Percentiles rank a stretch among this genome's conserved stretches.
Evolutionary conservation across 2,329 filamentous ascomycete genomes (phyloP).

Genomic region (Phialocephala sp.): DNA sequence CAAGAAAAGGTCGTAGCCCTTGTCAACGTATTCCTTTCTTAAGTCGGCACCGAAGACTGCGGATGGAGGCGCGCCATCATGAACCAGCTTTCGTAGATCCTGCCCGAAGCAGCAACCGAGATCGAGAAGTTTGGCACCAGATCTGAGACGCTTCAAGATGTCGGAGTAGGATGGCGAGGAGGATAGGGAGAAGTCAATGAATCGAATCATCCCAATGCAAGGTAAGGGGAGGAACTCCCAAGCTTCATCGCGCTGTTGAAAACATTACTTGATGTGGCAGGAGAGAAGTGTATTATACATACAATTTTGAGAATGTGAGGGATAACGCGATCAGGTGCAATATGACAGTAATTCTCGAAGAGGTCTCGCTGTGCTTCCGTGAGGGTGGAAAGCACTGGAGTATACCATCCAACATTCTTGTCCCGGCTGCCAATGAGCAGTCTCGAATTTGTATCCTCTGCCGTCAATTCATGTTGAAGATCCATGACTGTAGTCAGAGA

Average conservation of each 20-base stretch:
- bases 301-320: slow-evolving; percentile 5
- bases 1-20: slow-evolving; percentile 47
- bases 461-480: neutral
- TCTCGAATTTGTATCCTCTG: neutral
- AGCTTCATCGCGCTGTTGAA: slow-evolving; percentile 28
- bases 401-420: slow-evolving; percentile 9
- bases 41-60: slow-evolving; percentile 44
- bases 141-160: slow-evolving; percentile 27
- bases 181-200: slow-evolving; percentile 24
- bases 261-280: neutral
- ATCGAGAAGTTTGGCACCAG: slow-evolving; percentile 41
- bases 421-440: neutral
- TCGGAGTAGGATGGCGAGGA: slow-evolving; percentile 22
- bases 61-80: slow-evolving; percentile 44
- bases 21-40: slow-evolving; percentile 43
- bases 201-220: slow-evolving; percentile 31
- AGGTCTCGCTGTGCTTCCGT: slow-evolving; percentile 8
- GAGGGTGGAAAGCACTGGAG: neutral
- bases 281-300: neutral
- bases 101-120: slow-evolving; percentile 49
- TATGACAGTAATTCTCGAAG: slow-evolving; percentile 5
- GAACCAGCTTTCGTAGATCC: slow-evolving; percentile 46
- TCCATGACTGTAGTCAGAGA: neutral
- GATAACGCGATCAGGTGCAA: slow-evolving; percentile 1
- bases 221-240: slow-evolving; percentile 27